A percentile compares a stretch with the other conserved stretches of the same genome.
Evolutionary conservation across 2,329 filamentous ascomycete species (phyloP).

Genomic region (Penicillium italicum): DNA sequence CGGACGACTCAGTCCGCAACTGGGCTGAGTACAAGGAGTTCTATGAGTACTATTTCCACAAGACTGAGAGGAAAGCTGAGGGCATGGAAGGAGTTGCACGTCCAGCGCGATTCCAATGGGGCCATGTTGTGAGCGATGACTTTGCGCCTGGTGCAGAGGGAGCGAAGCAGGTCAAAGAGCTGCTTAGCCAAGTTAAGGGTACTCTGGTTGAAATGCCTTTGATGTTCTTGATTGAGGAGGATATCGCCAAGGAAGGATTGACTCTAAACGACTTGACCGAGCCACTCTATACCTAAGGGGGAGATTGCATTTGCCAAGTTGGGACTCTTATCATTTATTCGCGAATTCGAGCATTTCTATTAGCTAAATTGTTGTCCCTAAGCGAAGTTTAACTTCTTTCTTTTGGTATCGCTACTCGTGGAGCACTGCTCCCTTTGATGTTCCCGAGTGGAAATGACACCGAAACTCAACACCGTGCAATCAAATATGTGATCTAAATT

Average conservation of each 20-base stretch:
- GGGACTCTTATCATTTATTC: not conserved
- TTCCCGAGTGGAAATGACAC: not conserved
- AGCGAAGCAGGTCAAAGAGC: slow-evolving; percentile 67
- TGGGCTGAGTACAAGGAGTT: slow-evolving; percentile 63
- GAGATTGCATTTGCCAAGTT: not conserved
- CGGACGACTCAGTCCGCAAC: slow-evolving; percentile 54
- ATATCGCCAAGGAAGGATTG: slow-evolving; percentile 80
- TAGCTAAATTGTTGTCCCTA: not conserved
- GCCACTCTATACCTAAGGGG: slow-evolving; percentile 62
- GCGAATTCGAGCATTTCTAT: not conserved
- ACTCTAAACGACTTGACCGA: slow-evolving; percentile 68
- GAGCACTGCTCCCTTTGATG: not conserved
- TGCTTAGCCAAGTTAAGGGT: slow-evolving; percentile 63
- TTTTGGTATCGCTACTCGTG: not conserved
- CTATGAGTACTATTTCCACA: slow-evolving; percentile 58
- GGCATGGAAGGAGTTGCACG: slow-evolving; percentile 43
- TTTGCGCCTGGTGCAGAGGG: slow-evolving; percentile 62
- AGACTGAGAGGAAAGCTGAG: slow-evolving; percentile 39
- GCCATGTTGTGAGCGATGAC: slow-evolving; percentile 79
- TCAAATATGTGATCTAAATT: not conserved
- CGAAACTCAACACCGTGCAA: not conserved
- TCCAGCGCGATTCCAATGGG: slow-evolving; percentile 66
- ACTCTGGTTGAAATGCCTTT: slow-evolving; percentile 87
- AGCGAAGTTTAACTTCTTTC: not conserved
- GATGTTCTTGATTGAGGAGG: slow-evolving; percentile 77